Percentiles rank a stretch among this genome's conserved stretches.
Conservation (phyloP, 2,329 filamentous ascomycete species). For the Lojkania enalia region DNA sequence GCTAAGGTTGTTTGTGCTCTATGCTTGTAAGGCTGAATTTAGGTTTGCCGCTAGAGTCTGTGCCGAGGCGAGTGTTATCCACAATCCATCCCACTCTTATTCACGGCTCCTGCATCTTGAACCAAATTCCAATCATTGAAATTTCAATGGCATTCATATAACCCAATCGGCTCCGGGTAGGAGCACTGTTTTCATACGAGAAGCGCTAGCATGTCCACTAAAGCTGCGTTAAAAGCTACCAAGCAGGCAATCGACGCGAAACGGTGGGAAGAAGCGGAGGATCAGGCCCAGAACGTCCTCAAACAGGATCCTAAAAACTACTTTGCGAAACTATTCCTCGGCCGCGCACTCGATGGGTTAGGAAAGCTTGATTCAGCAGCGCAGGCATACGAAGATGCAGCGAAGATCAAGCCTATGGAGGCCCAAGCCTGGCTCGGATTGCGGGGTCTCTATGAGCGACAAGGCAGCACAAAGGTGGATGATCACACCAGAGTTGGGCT, state of each 20-base stretch:
- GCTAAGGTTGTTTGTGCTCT: constrained; percentile 24
- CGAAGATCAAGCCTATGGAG: constrained; percentile 71
- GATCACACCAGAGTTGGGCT: constrained; percentile 75
- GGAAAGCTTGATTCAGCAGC: constrained; percentile 73
- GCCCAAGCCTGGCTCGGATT: constrained; percentile 90
- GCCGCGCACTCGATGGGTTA: constrained; percentile 80
- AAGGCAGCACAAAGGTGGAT: constrained; percentile 68
- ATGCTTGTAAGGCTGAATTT: constrained; percentile 31
- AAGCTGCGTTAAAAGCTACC: constrained; percentile 79
- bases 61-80: constrained; percentile 27
- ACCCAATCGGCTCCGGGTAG: constrained; percentile 5
- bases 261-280: constrained; percentile 75
- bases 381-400: constrained; percentile 72
- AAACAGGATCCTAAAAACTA: constrained; percentile 77
- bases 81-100: constrained; percentile 4
- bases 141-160: constrained; percentile 28
- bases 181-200: background rate
- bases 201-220: constrained; percentile 48
- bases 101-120: background rate
- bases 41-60: constrained; percentile 21
- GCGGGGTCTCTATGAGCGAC: constrained; percentile 80
- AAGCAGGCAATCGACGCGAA: constrained; percentile 75
- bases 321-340: constrained; percentile 86
- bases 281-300: constrained; percentile 70
- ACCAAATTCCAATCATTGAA: background rate